Evolutionary conservation across 2,329 filamentous ascomycete species (phyloP), one percentile per base, ranked within the genome.

Genomic region (Aspergillus texensis): DNA sequence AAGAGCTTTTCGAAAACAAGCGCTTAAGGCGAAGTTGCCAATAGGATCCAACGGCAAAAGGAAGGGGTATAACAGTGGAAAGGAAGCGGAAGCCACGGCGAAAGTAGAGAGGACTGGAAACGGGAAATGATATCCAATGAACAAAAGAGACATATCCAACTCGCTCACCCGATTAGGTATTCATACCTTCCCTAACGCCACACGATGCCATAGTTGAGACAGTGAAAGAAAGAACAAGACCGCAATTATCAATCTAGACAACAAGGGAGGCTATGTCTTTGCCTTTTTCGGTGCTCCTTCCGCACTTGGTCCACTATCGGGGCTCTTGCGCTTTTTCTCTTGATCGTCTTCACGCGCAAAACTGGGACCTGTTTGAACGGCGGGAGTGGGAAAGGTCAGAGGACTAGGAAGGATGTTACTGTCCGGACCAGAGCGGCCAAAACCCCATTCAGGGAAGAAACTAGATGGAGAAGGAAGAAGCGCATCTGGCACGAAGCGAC

Each of bases 401-500:
- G 95, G 95, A 75, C 93, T 97, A 0, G 94, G 94, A 56, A 98
- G 83, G 68, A 96, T 95, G 72, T 95, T 96, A 75, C 86, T 91
- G 68, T 95, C 91, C 62, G 83, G 76, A 77, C 72, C 85, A 76
- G 76, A 88, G 75, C 76, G 70, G 30, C 85, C 84, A 76, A 92
- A 93, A 68, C 91, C 89, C 94, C 94, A 97, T 67, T 96, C 93
- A 0, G 91, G 89, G 73, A 96, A 98, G 80, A 98, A 97, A 68
- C 89, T 93, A 67, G 91, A 96, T 0, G 95, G 95, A 61, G 92
- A 96, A 0, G 95, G 94, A 19, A 98, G 83, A 60, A 97, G 88
- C 41, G 94, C 92, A 68, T 91, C 92, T 62, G 89, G 91, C 70
- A 98, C 89, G 77, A 98, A 97, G 46, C 94, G 88, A 57, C 92